Evolutionary conservation across 371 early-diverging fungal genomes (phyloP).

Genomic region (Basidiobolus meristosporus): DNA sequence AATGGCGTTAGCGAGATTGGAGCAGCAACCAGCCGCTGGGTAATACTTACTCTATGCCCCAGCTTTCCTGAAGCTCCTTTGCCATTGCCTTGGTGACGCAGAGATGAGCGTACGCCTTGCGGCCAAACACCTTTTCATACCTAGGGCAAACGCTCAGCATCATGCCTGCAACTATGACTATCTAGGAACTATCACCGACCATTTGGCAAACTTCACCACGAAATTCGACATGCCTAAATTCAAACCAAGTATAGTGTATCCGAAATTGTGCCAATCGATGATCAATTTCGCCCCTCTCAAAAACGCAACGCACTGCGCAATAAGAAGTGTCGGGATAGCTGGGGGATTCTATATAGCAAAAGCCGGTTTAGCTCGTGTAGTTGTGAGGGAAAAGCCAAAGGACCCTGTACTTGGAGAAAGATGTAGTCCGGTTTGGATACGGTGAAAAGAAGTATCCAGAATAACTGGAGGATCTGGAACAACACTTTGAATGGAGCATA

Average conservation of each 20-base stretch:
- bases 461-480: conserved; percentile 15
- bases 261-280: conserved; percentile 97
- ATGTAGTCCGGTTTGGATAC: conserved; percentile 30
- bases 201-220: conserved; percentile 33
- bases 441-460: conserved; percentile 15
- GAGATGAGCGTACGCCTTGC: conserved; percentile 55
- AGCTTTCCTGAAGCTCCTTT: conserved; percentile 28
- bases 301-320: conserved; percentile 41
- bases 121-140: conserved; percentile 58
- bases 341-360: conserved; percentile 69
- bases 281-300: conserved; percentile 44
- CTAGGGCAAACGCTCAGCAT: conserved; percentile 2
- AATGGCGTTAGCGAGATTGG: not conserved
- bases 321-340: conserved; percentile 72
- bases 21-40: not conserved
- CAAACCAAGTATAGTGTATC: conserved; percentile 66
- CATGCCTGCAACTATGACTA: not conserved
- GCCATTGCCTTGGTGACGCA: conserved; percentile 81
- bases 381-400: not conserved
- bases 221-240: conserved; percentile 32
- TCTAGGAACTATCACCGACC: conserved; percentile 7
- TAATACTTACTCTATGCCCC: conserved; percentile 23
- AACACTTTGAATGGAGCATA: conserved; percentile 47
- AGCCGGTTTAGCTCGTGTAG: not conserved
- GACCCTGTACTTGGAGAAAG: conserved; percentile 57